Base-by-base conservation (phyloP, 192 early-diverging fungal species). In the Podochytrium sp. region DNA sequence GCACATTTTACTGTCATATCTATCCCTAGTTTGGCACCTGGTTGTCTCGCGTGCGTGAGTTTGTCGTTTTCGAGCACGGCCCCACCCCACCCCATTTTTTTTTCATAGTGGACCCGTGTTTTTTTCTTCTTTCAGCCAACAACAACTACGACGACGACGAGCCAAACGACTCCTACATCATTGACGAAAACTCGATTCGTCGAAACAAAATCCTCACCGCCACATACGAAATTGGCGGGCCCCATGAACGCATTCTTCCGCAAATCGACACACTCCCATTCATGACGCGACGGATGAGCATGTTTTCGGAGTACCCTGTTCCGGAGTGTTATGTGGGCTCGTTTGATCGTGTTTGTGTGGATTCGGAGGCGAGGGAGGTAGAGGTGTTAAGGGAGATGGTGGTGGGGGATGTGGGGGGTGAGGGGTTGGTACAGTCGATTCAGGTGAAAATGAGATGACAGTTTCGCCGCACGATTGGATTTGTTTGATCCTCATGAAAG, bases 171-270 rank as follows among this genome's bases (percentile, higher is more conserved):
- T 63, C 29, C 2, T 80, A 78, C 56, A 59, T 82, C 27, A 71
- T 82, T 30, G 83, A 87, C 68, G 81, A 79, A 39, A 75, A 76
- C 55, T 74, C 79, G 1, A 40, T 87, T 3, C 53, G 83, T 3
- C 67, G 80, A 7, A 85, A 81, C 40, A 57, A 69, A 50, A 80
- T 87, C 25, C 56, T 85, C 56, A 65, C 83, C 18, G 51, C 80
- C 20, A 77, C 76, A 6, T 71, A 61, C 33, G 41, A 69, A 0
- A 64, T 78, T 30, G 85, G 85, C 16, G 81, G 85, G 1, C 77
- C 82, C 20, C 43, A 39, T n/a, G 85, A 86, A 61, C 64, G 84
- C 20, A 16, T 23, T 2, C 49, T 85, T 10, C 84, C 84, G 16
- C 78, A 78, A 25, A 51, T 70, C 16, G 47, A 51, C 37, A 51